phyloP scores from a whole-genome alignment of 2,329 filamentous ascomycete species.

The Teratosphaeria pseudoeucalypti region DNA sequence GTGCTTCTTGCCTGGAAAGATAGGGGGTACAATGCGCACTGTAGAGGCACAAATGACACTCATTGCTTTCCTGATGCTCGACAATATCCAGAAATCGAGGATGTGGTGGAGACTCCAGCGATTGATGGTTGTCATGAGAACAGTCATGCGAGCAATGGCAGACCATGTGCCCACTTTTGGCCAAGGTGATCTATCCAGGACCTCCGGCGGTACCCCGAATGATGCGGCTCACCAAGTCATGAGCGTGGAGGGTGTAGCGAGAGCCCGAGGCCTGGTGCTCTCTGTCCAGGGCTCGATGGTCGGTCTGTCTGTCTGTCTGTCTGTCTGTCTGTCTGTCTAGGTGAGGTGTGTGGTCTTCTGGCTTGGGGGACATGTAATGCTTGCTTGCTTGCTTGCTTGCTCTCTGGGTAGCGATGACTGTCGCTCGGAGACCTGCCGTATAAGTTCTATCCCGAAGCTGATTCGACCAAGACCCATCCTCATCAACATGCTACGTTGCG shows the following conservation, averaged over 20 bases:
- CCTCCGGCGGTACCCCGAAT: not conserved
- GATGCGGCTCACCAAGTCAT: not conserved
- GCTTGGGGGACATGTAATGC: not conserved
- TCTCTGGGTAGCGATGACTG: not conserved
- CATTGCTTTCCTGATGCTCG: slow-evolving; percentile 15
- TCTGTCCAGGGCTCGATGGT: not conserved
- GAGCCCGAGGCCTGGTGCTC: not conserved
- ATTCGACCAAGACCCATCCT: not conserved
- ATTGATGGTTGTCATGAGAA: slow-evolving; percentile 13
- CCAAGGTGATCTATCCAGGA: not conserved
- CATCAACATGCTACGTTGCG: not conserved
- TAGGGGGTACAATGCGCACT: slow-evolving; percentile 25
- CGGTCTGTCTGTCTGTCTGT: too few species aligned
- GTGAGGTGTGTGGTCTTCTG: not conserved
- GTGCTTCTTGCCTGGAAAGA: slow-evolving; percentile 23
- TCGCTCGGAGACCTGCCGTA: not conserved
- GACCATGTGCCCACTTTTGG: not conserved
- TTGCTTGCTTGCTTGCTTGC: not conserved
- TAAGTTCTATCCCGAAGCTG: not conserved
- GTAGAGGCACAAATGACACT: slow-evolving; percentile 25
- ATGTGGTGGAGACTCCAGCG: slow-evolving; percentile 12
- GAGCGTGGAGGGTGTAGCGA: not conserved
- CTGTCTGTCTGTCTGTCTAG: not conserved
- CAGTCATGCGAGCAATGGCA: not conserved
- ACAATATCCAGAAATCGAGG: slow-evolving; percentile 13